A percentile compares a stretch with the other conserved stretches of the same genome.
Conservation (phyloP, 495 filamentous ascomycete species). For the Podospora australis region DNA sequence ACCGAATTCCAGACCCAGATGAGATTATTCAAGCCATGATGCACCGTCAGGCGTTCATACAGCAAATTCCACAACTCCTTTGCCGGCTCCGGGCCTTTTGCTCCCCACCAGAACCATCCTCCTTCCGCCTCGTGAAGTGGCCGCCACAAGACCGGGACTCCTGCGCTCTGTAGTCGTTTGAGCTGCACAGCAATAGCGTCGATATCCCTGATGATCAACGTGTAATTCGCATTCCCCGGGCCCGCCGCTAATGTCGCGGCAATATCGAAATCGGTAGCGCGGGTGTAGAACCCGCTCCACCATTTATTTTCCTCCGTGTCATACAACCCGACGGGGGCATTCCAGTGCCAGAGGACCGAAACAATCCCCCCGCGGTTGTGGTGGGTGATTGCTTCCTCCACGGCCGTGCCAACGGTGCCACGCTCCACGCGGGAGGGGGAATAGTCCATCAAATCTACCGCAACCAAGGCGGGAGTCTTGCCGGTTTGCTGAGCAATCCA, state of each 20-base stretch:
- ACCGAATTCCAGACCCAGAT: conserved; percentile 49
- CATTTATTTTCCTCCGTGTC: conserved; percentile 38
- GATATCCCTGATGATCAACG: conserved; percentile 41
- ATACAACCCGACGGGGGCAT: conserved; percentile 29
- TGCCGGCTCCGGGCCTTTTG: conserved; percentile 37
- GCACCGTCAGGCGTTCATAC: conserved; percentile 36
- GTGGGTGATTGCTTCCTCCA: conserved; percentile 42
- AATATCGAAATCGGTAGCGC: conserved; percentile 40
- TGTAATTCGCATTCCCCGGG: conserved; percentile 39
- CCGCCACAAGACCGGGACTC: conserved; percentile 38
- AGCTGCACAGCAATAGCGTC: conserved; percentile 45
- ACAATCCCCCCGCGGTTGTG: conserved; percentile 37
- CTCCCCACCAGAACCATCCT: conserved; percentile 50
- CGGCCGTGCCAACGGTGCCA: conserved; percentile 29
- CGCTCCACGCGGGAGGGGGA: conserved; percentile 37
- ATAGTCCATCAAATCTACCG: conserved; percentile 44
- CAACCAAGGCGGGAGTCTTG: conserved; percentile 40
- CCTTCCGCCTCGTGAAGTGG: conserved; percentile 47
- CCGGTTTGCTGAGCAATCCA: conserved; percentile 37
- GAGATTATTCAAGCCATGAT: conserved; percentile 39
- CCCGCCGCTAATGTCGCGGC: conserved; percentile 29
- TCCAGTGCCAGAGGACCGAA: conserved; percentile 44
- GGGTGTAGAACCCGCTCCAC: conserved; percentile 45
- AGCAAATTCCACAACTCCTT: conserved; percentile 37
- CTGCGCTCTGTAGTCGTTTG: conserved; percentile 31